Evolutionary conservation across 2,329 filamentous ascomycete genomes (phyloP).

Genomic region (Sclerotinia subarctica): DNA sequence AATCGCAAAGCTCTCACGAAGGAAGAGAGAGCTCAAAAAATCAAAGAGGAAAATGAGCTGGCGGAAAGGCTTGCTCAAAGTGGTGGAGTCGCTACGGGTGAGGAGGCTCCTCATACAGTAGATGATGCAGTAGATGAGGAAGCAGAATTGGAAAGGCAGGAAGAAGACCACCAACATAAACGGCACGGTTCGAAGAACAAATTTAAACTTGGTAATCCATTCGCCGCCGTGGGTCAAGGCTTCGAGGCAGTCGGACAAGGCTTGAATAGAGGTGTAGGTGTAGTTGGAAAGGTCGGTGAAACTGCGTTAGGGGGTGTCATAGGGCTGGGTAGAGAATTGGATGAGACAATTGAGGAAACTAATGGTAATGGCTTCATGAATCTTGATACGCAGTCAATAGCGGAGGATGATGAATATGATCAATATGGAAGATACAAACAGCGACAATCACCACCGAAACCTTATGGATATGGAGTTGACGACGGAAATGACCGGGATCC

Average conservation of each 20-base stretch:
- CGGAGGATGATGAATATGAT: conserved; percentile 34
- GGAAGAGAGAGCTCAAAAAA: conserved; percentile 39
- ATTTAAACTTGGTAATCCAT: conserved; percentile 32
- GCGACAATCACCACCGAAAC: conserved; percentile 12
- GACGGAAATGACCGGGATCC: conserved; percentile 24
- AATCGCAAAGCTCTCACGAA: conserved; percentile 32
- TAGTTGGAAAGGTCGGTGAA: conserved; percentile 41
- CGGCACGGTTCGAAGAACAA: conserved; percentile 24
- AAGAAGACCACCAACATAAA: conserved; percentile 18
- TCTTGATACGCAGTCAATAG: conserved; percentile 28
- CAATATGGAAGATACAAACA: conserved; percentile 34
- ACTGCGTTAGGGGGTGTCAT: conserved; percentile 47
- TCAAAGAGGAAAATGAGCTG: conserved; percentile 42
- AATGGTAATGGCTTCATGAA: conserved; percentile 45
- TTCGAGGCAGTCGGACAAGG: conserved; percentile 34
- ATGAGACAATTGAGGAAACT: conserved; percentile 52
- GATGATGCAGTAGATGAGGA: conserved; percentile 46
- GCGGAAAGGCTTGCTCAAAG: conserved; percentile 44
- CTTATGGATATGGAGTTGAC: conserved; percentile 29
- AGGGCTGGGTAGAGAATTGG: conserved; percentile 49
- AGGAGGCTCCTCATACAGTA: conserved; percentile 52
- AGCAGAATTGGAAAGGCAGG: conserved; percentile 27
- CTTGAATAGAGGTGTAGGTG: conserved; percentile 33
- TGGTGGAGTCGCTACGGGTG: conserved; percentile 51
- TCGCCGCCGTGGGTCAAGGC: conserved; percentile 34